Evolutionary conservation across 1,284 basidiomycete species (phyloP).

Genomic region (Cerioporus squamosus): DNA sequence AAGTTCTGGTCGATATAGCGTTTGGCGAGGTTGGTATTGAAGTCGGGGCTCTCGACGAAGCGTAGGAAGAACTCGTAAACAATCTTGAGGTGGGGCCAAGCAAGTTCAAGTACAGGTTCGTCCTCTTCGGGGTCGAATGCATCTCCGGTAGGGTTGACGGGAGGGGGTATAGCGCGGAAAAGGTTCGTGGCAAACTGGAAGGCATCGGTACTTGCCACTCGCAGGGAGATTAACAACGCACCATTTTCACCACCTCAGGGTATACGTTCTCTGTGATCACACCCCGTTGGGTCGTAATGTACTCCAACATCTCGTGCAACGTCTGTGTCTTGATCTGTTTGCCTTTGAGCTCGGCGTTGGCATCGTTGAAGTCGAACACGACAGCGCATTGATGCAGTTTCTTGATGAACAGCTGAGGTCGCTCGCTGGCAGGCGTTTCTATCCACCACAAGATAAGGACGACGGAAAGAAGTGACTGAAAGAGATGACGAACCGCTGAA

Average conservation of each 20-base stretch:
- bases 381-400: constrained; percentile 97
- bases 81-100: constrained; percentile 99
- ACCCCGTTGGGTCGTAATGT: constrained; percentile 95
- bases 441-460: background rate
- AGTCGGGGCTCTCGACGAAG: constrained; percentile 97
- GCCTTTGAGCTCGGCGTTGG: constrained; percentile 92
- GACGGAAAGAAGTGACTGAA: constrained; percentile 7
- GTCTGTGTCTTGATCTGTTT: constrained; percentile 99
- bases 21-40: constrained; percentile 98
- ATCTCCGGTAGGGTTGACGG: constrained; percentile 97
- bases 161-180: constrained; percentile 99
- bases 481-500: constrained; percentile 78
- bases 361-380: constrained; percentile 99
- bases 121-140: constrained; percentile 99
- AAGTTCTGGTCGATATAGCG: constrained; percentile 97
- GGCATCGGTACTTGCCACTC: constrained; percentile 4
- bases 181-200: constrained; percentile 93
- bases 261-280: constrained; percentile 98
- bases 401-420: constrained; percentile 90
- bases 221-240: constrained; percentile 43
- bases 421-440: constrained; percentile 92
- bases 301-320: constrained; percentile 98
- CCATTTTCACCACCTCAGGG: constrained; percentile 99
- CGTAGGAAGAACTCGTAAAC: constrained; percentile 99
- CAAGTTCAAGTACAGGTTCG: constrained; percentile 97